Conservation (phyloP, 2,329 filamentous ascomycete genomes). For the Colletotrichum tanaceti region DNA sequence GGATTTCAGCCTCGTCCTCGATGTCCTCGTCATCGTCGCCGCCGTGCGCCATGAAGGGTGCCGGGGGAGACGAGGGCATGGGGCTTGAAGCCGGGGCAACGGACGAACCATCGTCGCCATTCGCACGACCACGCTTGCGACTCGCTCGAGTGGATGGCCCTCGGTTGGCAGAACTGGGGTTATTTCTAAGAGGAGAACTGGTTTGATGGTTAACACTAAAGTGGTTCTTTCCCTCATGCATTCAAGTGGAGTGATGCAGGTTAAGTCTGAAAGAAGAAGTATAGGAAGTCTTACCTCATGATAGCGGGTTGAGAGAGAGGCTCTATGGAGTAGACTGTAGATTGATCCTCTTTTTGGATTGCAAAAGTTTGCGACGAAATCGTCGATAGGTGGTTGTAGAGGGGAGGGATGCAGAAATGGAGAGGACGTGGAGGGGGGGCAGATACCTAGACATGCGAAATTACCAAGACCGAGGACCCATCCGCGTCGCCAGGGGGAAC, state of each 20-base stretch:
- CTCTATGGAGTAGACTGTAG: conserved; percentile 2
- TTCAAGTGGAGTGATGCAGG: conserved; percentile 3
- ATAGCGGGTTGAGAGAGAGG: conserved; percentile 19
- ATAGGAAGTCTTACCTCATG: conserved; percentile 49
- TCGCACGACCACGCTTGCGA: conserved; percentile 67
- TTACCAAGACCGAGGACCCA: conserved; percentile 30
- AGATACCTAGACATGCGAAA: conserved; percentile 30
- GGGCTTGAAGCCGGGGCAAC: conserved; percentile 67
- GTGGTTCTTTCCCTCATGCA: conserved; percentile 11
- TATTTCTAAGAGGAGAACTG: conserved; percentile 85
- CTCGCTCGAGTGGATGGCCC: conserved; percentile 65
- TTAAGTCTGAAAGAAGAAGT: no score
- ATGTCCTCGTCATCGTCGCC: conserved; percentile 78
- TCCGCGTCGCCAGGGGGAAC: conserved; percentile 35
- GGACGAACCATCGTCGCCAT: conserved; percentile 65
- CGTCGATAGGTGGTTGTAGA: conserved; percentile 1
- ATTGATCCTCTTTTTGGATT: conserved; percentile 5
- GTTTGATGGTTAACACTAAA: conserved; percentile 33
- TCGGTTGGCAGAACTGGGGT: conserved; percentile 85
- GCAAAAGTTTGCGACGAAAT: conserved; percentile 20
- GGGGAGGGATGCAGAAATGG: conserved; percentile 31
- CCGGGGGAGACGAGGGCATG: conserved; percentile 74
- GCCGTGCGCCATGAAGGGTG: conserved; percentile 73
- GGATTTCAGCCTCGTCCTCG: conserved; percentile 76
- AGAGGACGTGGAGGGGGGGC: conserved; percentile 26